Base-by-base conservation (phyloP, 2,329 filamentous ascomycete species). In the Furcasterigmium sp. region DNA sequence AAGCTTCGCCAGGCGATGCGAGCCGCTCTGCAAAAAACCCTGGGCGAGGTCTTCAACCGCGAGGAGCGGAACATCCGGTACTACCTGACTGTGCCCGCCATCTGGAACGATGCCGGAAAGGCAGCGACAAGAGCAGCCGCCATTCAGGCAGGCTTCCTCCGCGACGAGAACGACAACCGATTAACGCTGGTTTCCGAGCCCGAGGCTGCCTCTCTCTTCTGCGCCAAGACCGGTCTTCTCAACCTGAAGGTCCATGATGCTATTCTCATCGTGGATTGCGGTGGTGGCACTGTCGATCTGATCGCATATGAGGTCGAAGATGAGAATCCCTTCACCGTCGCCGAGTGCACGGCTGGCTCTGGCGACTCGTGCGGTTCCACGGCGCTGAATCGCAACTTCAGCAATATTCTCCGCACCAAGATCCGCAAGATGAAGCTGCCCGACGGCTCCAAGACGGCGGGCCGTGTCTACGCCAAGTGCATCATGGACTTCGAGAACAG, bases 401-500 rank as follows among this genome's bases (percentile, higher is more conserved):
- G 89, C 70, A 97, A 97, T 68, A 96, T 98, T 53, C 74, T 97
- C 40, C 85, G 93, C 42, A 94, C 91, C 48, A 97, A 97, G 76
- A 97, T 98, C 57, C 80, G 91, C 54, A 97, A 97, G 75, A 97
- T 97, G 93, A 97, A 97, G 70, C 76, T 98, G 37, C 91, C 93
- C 2, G 91, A 97, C 60, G 91, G 91, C 37, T 96, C 91, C 54
- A 94, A 91, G 70, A 97, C 90, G 3, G 91, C 93, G n/a, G 91
- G 91, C 35, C 90, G 91, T 66, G 93, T 98, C 43, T 97, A 97
- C 65, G 91, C 91, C 53, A 97, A 97, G 72, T 97, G 91, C 65
- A 97, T 98, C 68, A 97, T 97, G 91, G 93, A 98, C 68, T 98
- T 98, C 58, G 93, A 98, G 73, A 97, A 97, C 78, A 78, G 93